phyloP scores from a whole-genome alignment of 306 rosid genomes.

The Spatholobus suberectus region DNA sequence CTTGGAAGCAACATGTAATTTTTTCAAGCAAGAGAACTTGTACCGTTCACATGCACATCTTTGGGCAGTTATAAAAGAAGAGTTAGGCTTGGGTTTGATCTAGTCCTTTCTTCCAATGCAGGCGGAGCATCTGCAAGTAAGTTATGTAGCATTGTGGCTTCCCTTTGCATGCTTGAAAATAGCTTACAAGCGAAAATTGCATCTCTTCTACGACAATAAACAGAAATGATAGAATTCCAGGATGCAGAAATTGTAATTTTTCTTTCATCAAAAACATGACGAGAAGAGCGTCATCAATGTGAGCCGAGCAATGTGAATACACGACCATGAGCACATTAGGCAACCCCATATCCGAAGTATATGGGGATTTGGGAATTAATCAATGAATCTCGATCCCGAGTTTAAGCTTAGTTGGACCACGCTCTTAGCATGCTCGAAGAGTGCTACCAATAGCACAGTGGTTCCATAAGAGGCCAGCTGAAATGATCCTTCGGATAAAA shows the following conservation, averaged over 20 bases:
- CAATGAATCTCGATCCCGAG: slow-evolving; percentile 78
- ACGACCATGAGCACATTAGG: slow-evolving; percentile 74
- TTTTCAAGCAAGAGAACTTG: no score
- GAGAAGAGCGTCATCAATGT: slow-evolving; percentile 63
- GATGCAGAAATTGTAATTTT: slow-evolving; percentile 55
- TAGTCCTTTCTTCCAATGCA: no score
- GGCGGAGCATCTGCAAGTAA: slow-evolving; percentile 45
- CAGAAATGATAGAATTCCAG: slow-evolving; percentile 86
- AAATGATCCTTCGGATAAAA: slow-evolving; percentile 58
- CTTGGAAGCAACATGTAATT: no score
- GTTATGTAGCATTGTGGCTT: slow-evolving; percentile 29
- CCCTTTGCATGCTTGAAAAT: slow-evolving; percentile 68
- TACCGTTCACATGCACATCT: no score
- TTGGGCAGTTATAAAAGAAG: no score
- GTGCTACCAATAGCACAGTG: slow-evolving; percentile 71
- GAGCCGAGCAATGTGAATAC: slow-evolving; percentile 66
- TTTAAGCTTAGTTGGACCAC: slow-evolving; percentile 48
- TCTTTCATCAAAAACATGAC: slow-evolving; percentile 60
- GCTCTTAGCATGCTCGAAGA: slow-evolving; percentile 76
- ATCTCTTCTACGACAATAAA: slow-evolving; percentile 74
- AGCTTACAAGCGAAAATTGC: slow-evolving; percentile 61
- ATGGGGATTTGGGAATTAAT: slow-evolving; percentile 55
- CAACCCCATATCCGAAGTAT: slow-evolving; percentile 55
- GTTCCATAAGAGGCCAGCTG: slow-evolving; percentile 56
- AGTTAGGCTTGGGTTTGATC: no score